These are phyloP conservation scores for Capsicum baccatum DNA, from an alignment of 257 asterid genomes.

Conservation along the genomic window DNA sequence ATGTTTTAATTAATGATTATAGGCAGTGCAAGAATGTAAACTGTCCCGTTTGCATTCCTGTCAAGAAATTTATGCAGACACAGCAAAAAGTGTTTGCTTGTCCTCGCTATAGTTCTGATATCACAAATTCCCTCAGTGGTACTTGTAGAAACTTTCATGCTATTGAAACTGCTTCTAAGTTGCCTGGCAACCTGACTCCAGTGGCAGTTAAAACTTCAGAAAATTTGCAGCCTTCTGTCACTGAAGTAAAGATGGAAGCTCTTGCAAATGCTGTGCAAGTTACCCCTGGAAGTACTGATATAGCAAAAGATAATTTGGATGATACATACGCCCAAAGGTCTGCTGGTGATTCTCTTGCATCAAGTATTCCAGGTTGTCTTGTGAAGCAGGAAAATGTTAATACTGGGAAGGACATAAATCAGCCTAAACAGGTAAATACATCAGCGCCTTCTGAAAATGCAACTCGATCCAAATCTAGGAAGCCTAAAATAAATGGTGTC, in stretches of 20 bases:
- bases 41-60: constrained; percentile 92
- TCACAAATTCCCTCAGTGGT: constrained; percentile 53
- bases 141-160: constrained; percentile 45
- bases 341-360: constrained; percentile 47
- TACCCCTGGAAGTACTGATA: constrained; percentile 46
- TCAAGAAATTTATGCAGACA: constrained; percentile 61
- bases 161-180: constrained; percentile 56
- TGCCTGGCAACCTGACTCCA: constrained; percentile 44
- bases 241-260: constrained; percentile 62
- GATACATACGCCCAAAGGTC: constrained; percentile 50
- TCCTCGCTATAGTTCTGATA: constrained; percentile 50
- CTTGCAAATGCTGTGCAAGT: constrained; percentile 47
- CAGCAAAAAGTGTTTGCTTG: constrained; percentile 57
- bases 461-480: constrained; percentile 77
- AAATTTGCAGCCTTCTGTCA: constrained; percentile 63
- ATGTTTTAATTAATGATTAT: constrained; percentile 59
- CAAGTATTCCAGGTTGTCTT: constrained; percentile 48
- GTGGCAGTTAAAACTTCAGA: constrained; percentile 57
- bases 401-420: constrained; percentile 64
- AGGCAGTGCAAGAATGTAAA: constrained; percentile 59
- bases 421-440: constrained; percentile 56
- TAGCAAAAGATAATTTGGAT: constrained; percentile 52
- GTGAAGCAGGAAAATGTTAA: constrained; percentile 52
- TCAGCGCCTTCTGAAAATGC: constrained; percentile 58
- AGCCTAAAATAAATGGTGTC: constrained; percentile 89